Evolutionary conservation across 805 yeast genomes (phyloP), one percentile per base, ranked within the genome.

Genomic region (Saccharomyces mikatae): DNA sequence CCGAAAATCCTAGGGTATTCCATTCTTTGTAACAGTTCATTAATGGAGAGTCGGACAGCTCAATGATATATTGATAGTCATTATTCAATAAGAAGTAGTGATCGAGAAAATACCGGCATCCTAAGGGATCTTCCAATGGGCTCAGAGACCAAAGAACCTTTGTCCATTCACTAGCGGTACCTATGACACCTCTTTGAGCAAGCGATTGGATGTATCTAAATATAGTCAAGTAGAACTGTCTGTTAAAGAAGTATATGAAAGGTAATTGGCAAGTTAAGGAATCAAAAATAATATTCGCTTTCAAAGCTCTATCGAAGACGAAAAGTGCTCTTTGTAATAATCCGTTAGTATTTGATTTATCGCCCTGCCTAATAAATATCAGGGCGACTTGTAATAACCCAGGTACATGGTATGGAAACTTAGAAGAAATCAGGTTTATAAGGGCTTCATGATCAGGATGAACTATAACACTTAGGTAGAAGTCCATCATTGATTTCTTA

Each of bases 51-150:
- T 79, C 71, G 1, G 76, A 77, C 32, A 88, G 70, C 21, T 81
- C 79, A 11, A 83, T 74, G 60, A 89, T 65, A 67, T 81, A 89
- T 55, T 80, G 74, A 63, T 77, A 81, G 57, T 88, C 88, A 31
- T 78, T 83, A 41, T 87, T 75, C 70, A 81, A 72, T 2, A 87
- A 71, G 2, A 92, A 84, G 64, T 87, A 89, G 63, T 80, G 83
- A 66, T 90, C 96, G 60, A 90, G 82, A 67, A 89, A 87, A 63
- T 85, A 84, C 58, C 96, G 77, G 11, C 86, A 89, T 24, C 96
- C 96, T 52, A 84, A 73, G 1, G 96, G 96, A 72, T 90, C 96
- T 54, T 85, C 87, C 1, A 82, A 77, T 1, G 96, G 96, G 36
- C 81, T 75, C 30, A 90, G 71, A 1, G 90, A 80, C 58, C 87